A percentile compares a stretch with the other conserved stretches of the same genome.
Evolutionary conservation across 257 asterid species (phyloP).

Genomic region (Solanum lignicaule): DNA sequence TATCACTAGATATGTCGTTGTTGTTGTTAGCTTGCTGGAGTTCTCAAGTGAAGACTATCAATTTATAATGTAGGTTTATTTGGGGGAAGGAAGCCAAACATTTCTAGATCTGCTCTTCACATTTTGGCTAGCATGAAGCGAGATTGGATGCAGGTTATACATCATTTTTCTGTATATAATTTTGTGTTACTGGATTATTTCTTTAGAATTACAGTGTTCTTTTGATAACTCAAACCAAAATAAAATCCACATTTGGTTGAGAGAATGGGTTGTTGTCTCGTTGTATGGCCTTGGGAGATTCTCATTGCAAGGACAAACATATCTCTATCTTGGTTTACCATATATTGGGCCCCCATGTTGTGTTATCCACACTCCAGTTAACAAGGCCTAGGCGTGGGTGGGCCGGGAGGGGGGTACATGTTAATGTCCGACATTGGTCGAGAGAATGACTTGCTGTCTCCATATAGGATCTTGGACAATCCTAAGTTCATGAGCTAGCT

Average conservation of each 20-base stretch:
- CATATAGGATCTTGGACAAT: background rate
- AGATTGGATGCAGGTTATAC: conserved; percentile 83
- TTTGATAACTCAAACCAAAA: background rate
- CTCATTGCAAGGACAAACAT: background rate
- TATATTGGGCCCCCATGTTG: background rate
- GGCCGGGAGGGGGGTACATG: background rate
- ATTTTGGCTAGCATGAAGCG: conserved; percentile 75
- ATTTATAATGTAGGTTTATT: conserved; percentile 40
- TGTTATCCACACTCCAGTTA: background rate
- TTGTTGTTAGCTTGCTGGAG: background rate
- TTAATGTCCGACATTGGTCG: background rate
- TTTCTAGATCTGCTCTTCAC: conserved; percentile 21
- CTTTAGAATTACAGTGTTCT: background rate
- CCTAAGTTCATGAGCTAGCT: background rate
- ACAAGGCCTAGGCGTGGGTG: background rate
- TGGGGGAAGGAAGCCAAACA: conserved; percentile 14
- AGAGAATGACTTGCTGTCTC: background rate
- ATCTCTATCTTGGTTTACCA: background rate
- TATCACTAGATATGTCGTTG: background rate
- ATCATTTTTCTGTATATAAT: background rate
- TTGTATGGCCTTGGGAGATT: background rate
- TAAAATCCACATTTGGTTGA: background rate
- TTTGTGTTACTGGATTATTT: background rate
- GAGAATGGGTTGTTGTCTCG: background rate
- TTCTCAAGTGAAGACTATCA: conserved; percentile 3